Evolutionary conservation across 2,329 filamentous ascomycete species (phyloP), one percentile per base, ranked within the genome.

Genomic region (Cyclaneusma minus): DNA sequence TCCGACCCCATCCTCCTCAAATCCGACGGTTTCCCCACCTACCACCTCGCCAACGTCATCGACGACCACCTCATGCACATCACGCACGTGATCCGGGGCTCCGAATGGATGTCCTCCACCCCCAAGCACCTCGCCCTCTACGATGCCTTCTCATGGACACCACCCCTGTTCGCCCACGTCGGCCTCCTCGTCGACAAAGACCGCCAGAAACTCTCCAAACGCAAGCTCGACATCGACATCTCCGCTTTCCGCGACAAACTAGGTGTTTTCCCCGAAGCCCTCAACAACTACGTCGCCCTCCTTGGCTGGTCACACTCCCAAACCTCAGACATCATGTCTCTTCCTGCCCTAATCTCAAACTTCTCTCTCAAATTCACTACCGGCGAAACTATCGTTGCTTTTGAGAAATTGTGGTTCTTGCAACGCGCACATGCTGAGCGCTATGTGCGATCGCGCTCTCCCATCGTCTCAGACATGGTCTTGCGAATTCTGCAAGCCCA

Each of bases 11-110:
- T 98, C 33, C 60, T 98, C 21, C 58, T 94, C 33, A 98, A 98
- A 51, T 76, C 74, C 1, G 89, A 98, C 47, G 85, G 84, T 0
- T 79, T 79, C 36, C 89, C 89, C 0, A 98, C 91, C 0, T 98
- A 98, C 45, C 89, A 98, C 50, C 75, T 98, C 34, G 89, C 89
- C 4, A 98, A 95, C 44, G 87, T 98, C 6, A 76, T 98, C 4
- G 89, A 98, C 45, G 89, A 98, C 44, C 82, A 94, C 49, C 60
- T 78, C 33, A 98, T 98, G 89, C 58, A 81, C 32, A 91, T 98
- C 38, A 94, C 85, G 0, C 87, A 95, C 50, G 89, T 98, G 9
- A 80, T 98, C 31, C 74, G 89, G 21, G 89, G 87, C 28, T 76
- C 78, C 14, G 89, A 98, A 65, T 98, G 89, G 89, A 78, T 98